These are phyloP conservation scores for Fusarium hostae DNA, from an alignment of 2,329 filamentous ascomycete species.

Conservation along the genomic window DNA sequence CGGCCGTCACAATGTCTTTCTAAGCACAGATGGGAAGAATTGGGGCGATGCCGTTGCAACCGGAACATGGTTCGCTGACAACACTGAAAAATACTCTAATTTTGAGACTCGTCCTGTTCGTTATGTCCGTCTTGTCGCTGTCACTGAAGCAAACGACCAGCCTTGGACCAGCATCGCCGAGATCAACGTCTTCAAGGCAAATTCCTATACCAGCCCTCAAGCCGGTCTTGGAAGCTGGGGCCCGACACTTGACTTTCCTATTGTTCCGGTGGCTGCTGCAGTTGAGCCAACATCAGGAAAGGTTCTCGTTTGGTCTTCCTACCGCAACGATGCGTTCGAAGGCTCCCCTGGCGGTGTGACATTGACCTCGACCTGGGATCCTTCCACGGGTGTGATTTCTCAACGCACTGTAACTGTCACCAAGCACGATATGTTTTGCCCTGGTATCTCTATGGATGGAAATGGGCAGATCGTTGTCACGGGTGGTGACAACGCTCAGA, in stretches of 20 bases:
- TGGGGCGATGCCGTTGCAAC: slow-evolving; percentile 24
- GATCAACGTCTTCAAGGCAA: slow-evolving; percentile 27
- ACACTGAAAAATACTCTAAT: slow-evolving; percentile 22
- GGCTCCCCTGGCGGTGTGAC: slow-evolving; percentile 7
- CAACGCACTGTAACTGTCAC: slow-evolving; percentile 51
- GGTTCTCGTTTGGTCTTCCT: slow-evolving; percentile 27
- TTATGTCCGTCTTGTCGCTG: slow-evolving; percentile 16
- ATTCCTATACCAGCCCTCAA: neutral
- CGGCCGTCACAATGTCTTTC: slow-evolving; percentile 4
- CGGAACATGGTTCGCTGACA: slow-evolving; percentile 29
- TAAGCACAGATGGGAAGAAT: slow-evolving; percentile 18
- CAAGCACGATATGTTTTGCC: slow-evolving; percentile 67
- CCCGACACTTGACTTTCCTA: slow-evolving; percentile 25
- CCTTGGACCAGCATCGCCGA: slow-evolving; percentile 34
- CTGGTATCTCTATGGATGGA: slow-evolving; percentile 62
- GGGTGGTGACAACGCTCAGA: slow-evolving; percentile 61
- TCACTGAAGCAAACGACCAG: slow-evolving; percentile 5
- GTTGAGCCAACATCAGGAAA: slow-evolving; percentile 24
- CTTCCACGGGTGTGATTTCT: neutral
- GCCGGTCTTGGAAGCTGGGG: slow-evolving; percentile 23
- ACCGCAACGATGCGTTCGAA: slow-evolving; percentile 1
- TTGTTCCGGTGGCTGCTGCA: slow-evolving; percentile 32
- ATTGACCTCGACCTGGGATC: slow-evolving; percentile 24
- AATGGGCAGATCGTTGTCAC: slow-evolving; percentile 63
- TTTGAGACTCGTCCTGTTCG: slow-evolving; percentile 30